phyloP scores from a whole-genome alignment of 2,329 filamentous ascomycete species.

The Cercospora sojina region DNA sequence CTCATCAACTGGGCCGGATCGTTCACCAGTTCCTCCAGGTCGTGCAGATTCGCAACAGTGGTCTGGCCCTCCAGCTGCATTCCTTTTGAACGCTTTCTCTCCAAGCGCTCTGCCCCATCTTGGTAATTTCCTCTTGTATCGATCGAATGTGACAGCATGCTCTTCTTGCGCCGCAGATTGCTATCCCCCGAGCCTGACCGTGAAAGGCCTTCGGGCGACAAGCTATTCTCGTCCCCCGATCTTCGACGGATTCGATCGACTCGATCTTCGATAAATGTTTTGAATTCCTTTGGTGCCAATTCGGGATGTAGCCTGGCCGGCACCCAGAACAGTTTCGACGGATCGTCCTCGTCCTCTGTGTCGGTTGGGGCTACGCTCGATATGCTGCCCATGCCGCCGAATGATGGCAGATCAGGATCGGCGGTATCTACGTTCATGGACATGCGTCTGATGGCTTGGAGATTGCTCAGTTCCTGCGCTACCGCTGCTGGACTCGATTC shows the following conservation, averaged over 20 bases:
- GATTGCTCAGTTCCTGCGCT: slow-evolving; percentile 85
- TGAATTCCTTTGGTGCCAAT: slow-evolving; percentile 92
- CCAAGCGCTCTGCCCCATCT: slow-evolving; percentile 79
- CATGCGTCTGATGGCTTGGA: slow-evolving; percentile 86
- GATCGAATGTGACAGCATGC: slow-evolving; percentile 90
- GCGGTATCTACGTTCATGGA: slow-evolving; percentile 82
- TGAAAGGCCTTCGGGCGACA: slow-evolving; percentile 60
- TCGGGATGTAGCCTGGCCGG: slow-evolving; percentile 92
- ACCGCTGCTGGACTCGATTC: slow-evolving; percentile 87
- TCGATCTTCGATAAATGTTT: slow-evolving; percentile 90
- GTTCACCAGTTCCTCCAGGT: slow-evolving; percentile 77
- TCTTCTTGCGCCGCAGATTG: slow-evolving; percentile 80
- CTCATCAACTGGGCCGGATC: slow-evolving; percentile 72
- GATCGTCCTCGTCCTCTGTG: slow-evolving; percentile 80
- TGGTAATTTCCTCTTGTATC: slow-evolving; percentile 73
- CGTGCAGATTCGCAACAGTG: slow-evolving; percentile 59
- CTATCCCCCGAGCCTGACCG: slow-evolving; percentile 57
- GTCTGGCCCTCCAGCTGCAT: slow-evolving; percentile 54
- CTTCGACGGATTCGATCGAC: slow-evolving; percentile 85
- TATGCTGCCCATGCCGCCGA: slow-evolving; percentile 56
- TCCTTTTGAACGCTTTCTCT: slow-evolving; percentile 64
- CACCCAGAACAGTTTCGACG: slow-evolving; percentile 90
- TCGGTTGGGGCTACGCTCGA: slow-evolving; percentile 67
- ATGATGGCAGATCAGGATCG: slow-evolving; percentile 74
- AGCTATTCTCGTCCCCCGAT: slow-evolving; percentile 65